Percentiles rank a stretch among this genome's conserved stretches.
phyloP scores from a whole-genome alignment of 2,329 filamentous ascomycete genomes.

The Exophiala bonariae region DNA sequence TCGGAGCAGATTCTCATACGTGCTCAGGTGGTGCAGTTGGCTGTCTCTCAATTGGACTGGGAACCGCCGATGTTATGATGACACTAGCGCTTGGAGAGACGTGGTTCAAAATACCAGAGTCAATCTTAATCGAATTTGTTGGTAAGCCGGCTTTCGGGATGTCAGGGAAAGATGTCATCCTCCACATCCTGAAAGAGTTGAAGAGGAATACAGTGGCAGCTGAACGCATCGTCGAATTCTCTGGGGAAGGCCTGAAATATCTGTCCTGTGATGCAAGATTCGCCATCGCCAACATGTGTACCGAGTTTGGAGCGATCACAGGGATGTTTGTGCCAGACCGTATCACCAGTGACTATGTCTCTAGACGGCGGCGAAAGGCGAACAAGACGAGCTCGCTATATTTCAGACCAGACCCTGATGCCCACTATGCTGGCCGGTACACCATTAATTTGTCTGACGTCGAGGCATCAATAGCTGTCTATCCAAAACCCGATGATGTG shows the following conservation, averaged over 20 bases:
- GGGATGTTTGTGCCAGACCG: conserved; percentile 45
- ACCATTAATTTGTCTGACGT: conserved; percentile 42
- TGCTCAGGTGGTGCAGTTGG: conserved; percentile 46
- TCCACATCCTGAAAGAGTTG: conserved; percentile 44
- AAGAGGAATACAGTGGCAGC: conserved; percentile 49
- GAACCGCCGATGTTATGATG: conserved; percentile 48
- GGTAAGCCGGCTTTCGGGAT: conserved; percentile 38
- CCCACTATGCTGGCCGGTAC: conserved; percentile 38
- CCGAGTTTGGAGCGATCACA: conserved; percentile 47
- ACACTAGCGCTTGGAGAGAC: conserved; percentile 48
- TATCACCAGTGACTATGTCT: conserved; percentile 37
- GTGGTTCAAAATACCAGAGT: conserved; percentile 50
- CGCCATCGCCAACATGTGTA: conserved; percentile 50
- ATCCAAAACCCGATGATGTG: conserved; percentile 47
- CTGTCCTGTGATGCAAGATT: conserved; percentile 47
- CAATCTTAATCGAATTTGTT: conserved; percentile 42
- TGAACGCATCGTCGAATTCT: conserved; percentile 48
- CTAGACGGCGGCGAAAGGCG: conserved; percentile 33
- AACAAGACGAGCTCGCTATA: conserved; percentile 39
- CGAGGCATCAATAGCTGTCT: conserved; percentile 40
- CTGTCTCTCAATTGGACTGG: conserved; percentile 46
- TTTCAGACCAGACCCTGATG: conserved; percentile 41
- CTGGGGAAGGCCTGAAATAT: conserved; percentile 40
- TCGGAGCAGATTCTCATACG: conserved; percentile 50
- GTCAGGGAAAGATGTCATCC: conserved; percentile 49